Percentiles rank a stretch among this genome's conserved stretches.
These are phyloP conservation scores for Tolypocladium amazonense DNA, from an alignment of 2,329 filamentous ascomycete genomes.

Conservation along the genomic window DNA sequence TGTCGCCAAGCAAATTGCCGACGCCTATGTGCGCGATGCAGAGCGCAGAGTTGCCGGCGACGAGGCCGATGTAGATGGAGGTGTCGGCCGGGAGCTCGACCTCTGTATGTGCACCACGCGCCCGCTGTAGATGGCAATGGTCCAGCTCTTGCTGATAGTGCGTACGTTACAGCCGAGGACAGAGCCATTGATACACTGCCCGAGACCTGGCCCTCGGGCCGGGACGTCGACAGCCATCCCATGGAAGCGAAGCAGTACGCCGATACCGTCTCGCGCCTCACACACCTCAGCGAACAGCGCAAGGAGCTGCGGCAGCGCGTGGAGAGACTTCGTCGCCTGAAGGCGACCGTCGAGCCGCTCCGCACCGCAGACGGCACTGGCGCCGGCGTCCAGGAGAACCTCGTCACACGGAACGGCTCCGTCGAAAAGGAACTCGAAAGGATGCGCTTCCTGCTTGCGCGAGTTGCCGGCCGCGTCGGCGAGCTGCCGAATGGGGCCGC, in stretches of 20 bases:
- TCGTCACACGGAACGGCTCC: slow-evolving; percentile 54
- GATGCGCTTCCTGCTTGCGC: slow-evolving; percentile 52
- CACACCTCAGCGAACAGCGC: slow-evolving; percentile 32
- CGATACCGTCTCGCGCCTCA: slow-evolving; percentile 37
- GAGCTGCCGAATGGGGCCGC: slow-evolving; percentile 18
- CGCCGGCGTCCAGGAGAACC: slow-evolving; percentile 49
- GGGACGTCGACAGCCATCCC: slow-evolving; percentile 25
- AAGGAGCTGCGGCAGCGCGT: slow-evolving; percentile 25
- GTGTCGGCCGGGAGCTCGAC: slow-evolving; percentile 30
- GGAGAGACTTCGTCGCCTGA: slow-evolving; percentile 37
- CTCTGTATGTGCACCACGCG: slow-evolving; percentile 23
- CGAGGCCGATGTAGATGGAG: slow-evolving; percentile 21
- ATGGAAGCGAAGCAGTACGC: slow-evolving; percentile 40
- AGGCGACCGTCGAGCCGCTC: slow-evolving; percentile 36
- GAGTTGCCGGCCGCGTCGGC: slow-evolving; percentile 44
- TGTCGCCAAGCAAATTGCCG: slow-evolving; percentile 63
- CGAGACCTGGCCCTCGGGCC: slow-evolving; percentile 31
- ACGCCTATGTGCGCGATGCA: slow-evolving; percentile 43
- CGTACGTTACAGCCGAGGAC: slow-evolving; percentile 25
- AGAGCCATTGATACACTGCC: slow-evolving; percentile 36
- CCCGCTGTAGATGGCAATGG: neutral
- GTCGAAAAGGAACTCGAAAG: slow-evolving; percentile 56
- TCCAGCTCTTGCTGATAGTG: neutral
- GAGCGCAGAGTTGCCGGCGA: slow-evolving; percentile 24
- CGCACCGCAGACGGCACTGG: slow-evolving; percentile 13